A percentile compares a stretch with the other conserved stretches of the same genome.
phyloP scores from a whole-genome alignment of 2,329 filamentous ascomycete genomes.

The Botrytis squamosa region DNA sequence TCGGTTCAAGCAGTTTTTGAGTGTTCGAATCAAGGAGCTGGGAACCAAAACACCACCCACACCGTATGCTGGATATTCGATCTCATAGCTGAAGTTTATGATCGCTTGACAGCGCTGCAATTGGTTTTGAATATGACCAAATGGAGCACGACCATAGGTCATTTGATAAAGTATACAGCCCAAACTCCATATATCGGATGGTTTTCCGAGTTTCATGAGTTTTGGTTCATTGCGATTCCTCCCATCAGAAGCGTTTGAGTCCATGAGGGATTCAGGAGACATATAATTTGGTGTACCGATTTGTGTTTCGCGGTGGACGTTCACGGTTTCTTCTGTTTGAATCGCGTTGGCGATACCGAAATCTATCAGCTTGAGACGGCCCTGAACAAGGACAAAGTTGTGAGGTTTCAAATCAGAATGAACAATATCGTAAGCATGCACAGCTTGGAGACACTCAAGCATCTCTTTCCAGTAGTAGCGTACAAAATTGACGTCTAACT shows the following conservation, averaged over 20 bases:
- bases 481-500: constrained; percentile 84
- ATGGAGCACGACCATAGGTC: constrained; percentile 95
- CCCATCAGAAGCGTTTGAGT: constrained; percentile 64
- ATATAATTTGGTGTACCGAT: constrained; percentile 98
- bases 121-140: constrained; percentile 85
- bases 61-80: constrained; percentile 69
- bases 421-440: constrained; percentile 88
- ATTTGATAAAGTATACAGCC: constrained; percentile 98
- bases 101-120: constrained; percentile 86
- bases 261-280: constrained; percentile 91
- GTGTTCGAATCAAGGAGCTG: constrained; percentile 56
- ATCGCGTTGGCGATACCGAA: constrained; percentile 99
- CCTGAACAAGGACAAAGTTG: constrained; percentile 92
- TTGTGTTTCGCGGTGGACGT: constrained; percentile 93
- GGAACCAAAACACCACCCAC: constrained; percentile 65
- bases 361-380: constrained; percentile 91
- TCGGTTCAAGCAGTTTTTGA: constrained; percentile 61
- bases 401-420: constrained; percentile 96
- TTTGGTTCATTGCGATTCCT: constrained; percentile 53
- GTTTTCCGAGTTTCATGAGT: constrained; percentile 93
- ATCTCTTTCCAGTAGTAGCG: constrained; percentile 99
- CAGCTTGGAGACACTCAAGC: constrained; percentile 89
- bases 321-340: constrained; percentile 91
- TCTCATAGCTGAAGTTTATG: constrained; percentile 71
- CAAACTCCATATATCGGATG: constrained; percentile 92